A percentile compares a stretch with the other conserved stretches of the same genome.
These are phyloP conservation scores for Zymoseptoria brevis DNA, from an alignment of 2,329 filamentous ascomycete genomes.

Conservation along the genomic window DNA sequence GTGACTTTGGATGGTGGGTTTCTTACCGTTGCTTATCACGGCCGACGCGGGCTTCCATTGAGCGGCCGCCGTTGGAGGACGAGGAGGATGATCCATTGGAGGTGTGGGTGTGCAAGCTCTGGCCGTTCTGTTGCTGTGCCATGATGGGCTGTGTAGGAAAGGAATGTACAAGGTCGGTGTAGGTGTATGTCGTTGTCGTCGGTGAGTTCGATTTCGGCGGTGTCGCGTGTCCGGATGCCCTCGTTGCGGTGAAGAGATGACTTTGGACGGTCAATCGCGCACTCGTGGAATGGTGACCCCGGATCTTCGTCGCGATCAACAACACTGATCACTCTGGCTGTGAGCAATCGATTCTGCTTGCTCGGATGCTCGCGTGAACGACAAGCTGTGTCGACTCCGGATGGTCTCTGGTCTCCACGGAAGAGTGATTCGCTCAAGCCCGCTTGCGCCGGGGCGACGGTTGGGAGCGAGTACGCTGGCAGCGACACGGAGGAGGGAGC, in stretches of 20 bases:
- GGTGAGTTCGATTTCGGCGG: not conserved
- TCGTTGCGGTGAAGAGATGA: not conserved
- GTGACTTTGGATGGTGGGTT: not conserved
- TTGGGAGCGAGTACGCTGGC: constrained; percentile 33
- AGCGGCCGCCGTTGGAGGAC: constrained; percentile 3
- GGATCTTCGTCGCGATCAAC: not conserved
- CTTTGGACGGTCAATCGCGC: not conserved
- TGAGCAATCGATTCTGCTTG: not conserved
- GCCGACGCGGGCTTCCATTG: constrained; percentile 62
- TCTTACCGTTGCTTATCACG: constrained; percentile 62
- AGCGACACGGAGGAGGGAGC: constrained; percentile 27
- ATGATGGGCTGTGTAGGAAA: constrained; percentile 26
- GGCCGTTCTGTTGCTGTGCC: constrained; percentile 35
- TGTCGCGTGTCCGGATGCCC: not conserved
- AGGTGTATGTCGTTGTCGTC: constrained; percentile 1
- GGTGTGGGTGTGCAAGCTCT: constrained; percentile 20
- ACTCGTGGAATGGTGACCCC: not conserved
- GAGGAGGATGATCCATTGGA: not conserved
- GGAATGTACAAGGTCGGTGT: constrained; percentile 14
- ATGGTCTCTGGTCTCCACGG: not conserved
- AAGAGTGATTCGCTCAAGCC: constrained; percentile 36
- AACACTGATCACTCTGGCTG: not conserved
- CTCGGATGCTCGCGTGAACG: not conserved
- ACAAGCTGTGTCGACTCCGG: not conserved
- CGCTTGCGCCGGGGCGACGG: constrained; percentile 38